phyloP scores from a whole-genome alignment of 2,329 filamentous ascomycete species.

The Phialophora verrucosa region DNA sequence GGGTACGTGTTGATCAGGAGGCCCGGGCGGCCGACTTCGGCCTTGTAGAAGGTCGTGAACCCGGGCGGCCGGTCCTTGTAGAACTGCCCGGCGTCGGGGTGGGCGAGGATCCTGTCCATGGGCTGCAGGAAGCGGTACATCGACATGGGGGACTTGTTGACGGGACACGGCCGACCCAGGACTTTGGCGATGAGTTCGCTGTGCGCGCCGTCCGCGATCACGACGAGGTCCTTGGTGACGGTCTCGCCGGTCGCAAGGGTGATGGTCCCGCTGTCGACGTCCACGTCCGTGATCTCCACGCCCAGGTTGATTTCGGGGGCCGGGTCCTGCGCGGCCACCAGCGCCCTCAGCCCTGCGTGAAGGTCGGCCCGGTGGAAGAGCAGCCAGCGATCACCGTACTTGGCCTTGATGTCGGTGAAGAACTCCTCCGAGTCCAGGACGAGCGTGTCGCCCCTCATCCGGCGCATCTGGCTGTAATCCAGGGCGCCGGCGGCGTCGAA shows the following conservation, averaged over 20 bases:
- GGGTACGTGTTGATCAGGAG: slow-evolving; percentile 33
- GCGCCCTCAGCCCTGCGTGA: slow-evolving; percentile 40
- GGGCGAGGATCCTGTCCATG: slow-evolving; percentile 26
- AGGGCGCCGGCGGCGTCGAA: slow-evolving; percentile 40
- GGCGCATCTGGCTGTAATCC: slow-evolving; percentile 33
- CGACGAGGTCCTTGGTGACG: slow-evolving; percentile 42
- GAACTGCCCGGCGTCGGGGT: slow-evolving; percentile 25
- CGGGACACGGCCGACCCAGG: slow-evolving; percentile 19
- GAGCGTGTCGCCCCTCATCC: slow-evolving; percentile 36
- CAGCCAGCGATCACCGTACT: slow-evolving; percentile 39
- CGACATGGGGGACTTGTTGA: slow-evolving; percentile 26
- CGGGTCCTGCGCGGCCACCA: slow-evolving; percentile 23
- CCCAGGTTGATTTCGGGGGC: slow-evolving; percentile 37
- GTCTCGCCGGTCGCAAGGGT: slow-evolving; percentile 36
- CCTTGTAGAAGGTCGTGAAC: slow-evolving; percentile 31
- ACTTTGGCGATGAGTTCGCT: slow-evolving; percentile 27
- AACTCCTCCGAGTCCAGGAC: slow-evolving; percentile 34
- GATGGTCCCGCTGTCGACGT: slow-evolving; percentile 37
- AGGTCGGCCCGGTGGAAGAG: slow-evolving; percentile 43
- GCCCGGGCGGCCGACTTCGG: slow-evolving; percentile 25
- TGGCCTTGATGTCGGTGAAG: slow-evolving; percentile 30
- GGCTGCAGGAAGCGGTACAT: slow-evolving; percentile 34
- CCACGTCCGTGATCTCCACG: slow-evolving; percentile 38
- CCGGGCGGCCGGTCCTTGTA: slow-evolving; percentile 26
- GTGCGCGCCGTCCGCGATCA: slow-evolving; percentile 44